Percentiles rank a stretch among this genome's conserved stretches.
phyloP scores from a whole-genome alignment of 2,329 filamentous ascomycete species.

The Aspergillus ustus region DNA sequence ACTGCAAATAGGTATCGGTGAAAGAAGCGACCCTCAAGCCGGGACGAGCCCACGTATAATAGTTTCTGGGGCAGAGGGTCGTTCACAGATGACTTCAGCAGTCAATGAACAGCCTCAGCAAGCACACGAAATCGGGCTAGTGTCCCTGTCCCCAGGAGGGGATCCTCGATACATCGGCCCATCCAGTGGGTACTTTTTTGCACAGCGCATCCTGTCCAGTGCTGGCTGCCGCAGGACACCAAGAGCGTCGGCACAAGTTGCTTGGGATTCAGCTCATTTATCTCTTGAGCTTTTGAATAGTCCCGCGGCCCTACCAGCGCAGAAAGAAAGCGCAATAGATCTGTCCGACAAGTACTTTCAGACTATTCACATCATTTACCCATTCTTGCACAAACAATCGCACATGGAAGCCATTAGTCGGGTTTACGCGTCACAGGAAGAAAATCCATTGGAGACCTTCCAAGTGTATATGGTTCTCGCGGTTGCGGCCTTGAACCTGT shows the following conservation, averaged over 20 bases:
- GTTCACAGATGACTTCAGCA: neutral
- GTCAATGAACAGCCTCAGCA: conserved; percentile 17
- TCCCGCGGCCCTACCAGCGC: conserved; percentile 33
- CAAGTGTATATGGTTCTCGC: conserved; percentile 61
- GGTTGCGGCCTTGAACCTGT: conserved; percentile 53
- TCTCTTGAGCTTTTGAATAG: conserved; percentile 34
- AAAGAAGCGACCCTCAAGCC: neutral
- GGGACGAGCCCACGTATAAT: neutral
- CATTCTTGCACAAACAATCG: conserved; percentile 53
- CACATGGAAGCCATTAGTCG: conserved; percentile 43
- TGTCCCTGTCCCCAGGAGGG: conserved; percentile 56
- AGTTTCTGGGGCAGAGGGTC: neutral
- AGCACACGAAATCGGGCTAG: conserved; percentile 59
- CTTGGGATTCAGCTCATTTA: conserved; percentile 25
- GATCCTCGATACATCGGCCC: conserved; percentile 58
- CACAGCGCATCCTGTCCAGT: conserved; percentile 53
- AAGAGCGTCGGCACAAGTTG: conserved; percentile 8
- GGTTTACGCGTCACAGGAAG: conserved; percentile 38
- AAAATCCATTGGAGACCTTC: conserved; percentile 44
- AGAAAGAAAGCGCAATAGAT: conserved; percentile 45
- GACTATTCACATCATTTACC: conserved; percentile 54
- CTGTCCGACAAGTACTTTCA: conserved; percentile 56
- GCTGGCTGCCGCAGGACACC: conserved; percentile 32
- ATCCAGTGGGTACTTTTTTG: conserved; percentile 60
- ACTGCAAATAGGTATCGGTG: neutral